Base-by-base conservation (phyloP, 179 eudicot species). In the Patellifolia procumbens region DNA sequence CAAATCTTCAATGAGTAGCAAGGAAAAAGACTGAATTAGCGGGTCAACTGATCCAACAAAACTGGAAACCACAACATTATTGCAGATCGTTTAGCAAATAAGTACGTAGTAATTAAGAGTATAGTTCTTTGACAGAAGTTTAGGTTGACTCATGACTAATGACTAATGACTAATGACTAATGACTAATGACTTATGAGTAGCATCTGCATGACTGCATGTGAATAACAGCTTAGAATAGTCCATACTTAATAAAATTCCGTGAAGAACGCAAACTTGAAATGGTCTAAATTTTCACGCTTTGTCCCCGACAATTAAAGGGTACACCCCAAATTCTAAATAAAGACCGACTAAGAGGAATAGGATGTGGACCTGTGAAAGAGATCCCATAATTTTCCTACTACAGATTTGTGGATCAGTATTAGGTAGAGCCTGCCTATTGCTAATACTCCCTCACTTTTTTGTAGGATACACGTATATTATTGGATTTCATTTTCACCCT, bases 201-300 rank as follows among this genome's bases (percentile, higher is more conserved):
- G 28, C 58, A 69, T 69, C 58, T 48, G 73, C 24, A 48, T 8
- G 48, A 17, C 73, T 46, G 73, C 72, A 24, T 68, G 68, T 19
- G 2, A 34, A 8, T 32, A 63, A 6, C 10, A 29, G 4, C 2
- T 4, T 15, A 10, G 26, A 26, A 26, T 2, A 60, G 35, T 60
- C 7, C 69, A 34, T 2, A 65, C n/a, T 22, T 45, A 63, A 11
- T 28, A 59, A 28, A 59, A 11, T 26, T 16, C 51, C 51, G 16
- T 42, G 24, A 17, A 39, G 42, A 24, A 43, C 10, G 53, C 11
- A 68, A 45, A 22, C 35, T 24, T 28, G 11, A 68, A 11, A 13
- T 45, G 19, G n/a, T n/a, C 3, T 26, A 68, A 68, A 20, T 45
- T 24, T 37, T 45, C 53, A 37, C 69, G 37, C 34, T 67, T 35